Base-by-base conservation (phyloP, 257 asterid genomes). In the Solanum habrochaites region DNA sequence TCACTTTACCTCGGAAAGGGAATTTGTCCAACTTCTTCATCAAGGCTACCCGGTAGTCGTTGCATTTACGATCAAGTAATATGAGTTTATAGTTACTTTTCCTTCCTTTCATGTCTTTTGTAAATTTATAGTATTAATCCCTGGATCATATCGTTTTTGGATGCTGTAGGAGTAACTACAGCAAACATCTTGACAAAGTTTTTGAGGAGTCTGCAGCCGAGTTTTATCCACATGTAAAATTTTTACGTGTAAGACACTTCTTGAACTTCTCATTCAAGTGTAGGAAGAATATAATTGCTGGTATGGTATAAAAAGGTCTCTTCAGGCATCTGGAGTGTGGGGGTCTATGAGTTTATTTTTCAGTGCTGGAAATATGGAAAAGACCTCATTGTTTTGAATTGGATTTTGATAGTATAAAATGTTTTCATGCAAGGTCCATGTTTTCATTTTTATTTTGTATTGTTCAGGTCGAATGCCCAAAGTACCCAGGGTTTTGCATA, bases 401-500 rank as follows among this genome's bases (percentile, higher is more conserved):
- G 43, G 14, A 81, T 5, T 18, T 11, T 81, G 85, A 81, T 81
- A 49, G 45, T 18, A 11, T 49, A 49, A 31, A 18, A 49, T 80
- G 69, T 49, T 81, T 20, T 29, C 66, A 49, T 49, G 40, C 70
- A 29, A 18, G 56, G 70, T 64, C 72, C 60, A 15, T 73, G 40
- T 83, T 83, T 84, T 86, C 42, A 85, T 83, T 67, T 35, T 86
- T 60, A 20, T 49, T 52, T 31, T 78, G 66, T 78, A 25, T 45
- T 81, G 37, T 85, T 85, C 90, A 95, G 99, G 98, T 97, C 77
- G 99, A 97, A 91, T 97, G 98, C 90, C 97, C 99, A 3, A 97
- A 93, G 89, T 97, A 93, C 89, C 99, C 99, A 43, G 99, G 99
- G 87, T 97, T 97, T 92, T 97, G 99, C 92, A 89, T 97, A 88